Conservation (phyloP, 176 grass and related monocot genomes). For the Oryza glaberrima region DNA sequence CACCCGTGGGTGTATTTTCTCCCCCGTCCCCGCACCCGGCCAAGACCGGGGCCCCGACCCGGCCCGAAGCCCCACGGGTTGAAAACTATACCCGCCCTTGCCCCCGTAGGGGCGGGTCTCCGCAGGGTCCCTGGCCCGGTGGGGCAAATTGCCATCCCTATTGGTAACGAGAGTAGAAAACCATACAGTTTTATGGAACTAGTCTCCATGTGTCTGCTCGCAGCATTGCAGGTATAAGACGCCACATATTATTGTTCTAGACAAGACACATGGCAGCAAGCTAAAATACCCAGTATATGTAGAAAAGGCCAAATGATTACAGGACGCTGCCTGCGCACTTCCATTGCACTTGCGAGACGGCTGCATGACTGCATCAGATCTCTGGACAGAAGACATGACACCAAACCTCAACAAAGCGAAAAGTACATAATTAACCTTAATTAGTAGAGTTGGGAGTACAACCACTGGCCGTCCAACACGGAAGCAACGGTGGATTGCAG, state of each 20-base stretch:
- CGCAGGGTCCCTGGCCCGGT: too few relatives aligned
- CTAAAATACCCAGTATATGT: background rate
- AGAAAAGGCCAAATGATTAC: conserved; percentile 8
- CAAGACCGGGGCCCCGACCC: too few relatives aligned
- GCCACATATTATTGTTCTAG: background rate
- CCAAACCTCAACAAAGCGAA: background rate
- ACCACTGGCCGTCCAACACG: background rate
- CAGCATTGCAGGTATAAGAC: background rate
- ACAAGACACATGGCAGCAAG: conserved; percentile 15
- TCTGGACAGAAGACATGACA: background rate
- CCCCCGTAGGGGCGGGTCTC: too few relatives aligned
- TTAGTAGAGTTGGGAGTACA: background rate
- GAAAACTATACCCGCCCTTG: too few relatives aligned
- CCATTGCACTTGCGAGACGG: background rate
- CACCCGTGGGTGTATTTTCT: too few relatives aligned
- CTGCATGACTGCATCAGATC: background rate
- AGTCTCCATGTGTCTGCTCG: background rate
- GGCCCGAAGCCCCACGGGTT: too few relatives aligned
- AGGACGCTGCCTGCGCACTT: conserved; percentile 5
- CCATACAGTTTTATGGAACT: background rate
- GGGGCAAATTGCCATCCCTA: too few relatives aligned
- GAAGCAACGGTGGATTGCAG: background rate
- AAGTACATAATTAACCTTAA: background rate
- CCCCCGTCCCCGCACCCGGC: too few relatives aligned
- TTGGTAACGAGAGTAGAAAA: background rate